Percentiles rank a stretch among this genome's conserved stretches.
These are phyloP conservation scores for Gentiana straminea DNA, from an alignment of 257 asterid genomes.

Conservation along the genomic window DNA sequence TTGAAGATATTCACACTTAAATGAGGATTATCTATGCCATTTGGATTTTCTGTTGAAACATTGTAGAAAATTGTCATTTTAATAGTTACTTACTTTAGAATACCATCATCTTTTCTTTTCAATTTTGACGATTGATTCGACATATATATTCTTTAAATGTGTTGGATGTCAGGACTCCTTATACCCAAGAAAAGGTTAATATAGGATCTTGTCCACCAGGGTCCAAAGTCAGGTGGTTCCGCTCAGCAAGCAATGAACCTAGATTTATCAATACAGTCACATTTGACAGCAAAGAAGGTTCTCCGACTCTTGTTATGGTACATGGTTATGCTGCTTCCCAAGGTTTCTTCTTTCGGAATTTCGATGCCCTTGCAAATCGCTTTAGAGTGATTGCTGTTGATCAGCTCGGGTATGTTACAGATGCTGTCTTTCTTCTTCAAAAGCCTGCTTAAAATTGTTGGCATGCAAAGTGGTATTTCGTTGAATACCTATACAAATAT, in stretches of 20 bases:
- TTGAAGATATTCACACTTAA: too few relatives aligned
- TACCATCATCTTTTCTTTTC: too few relatives aligned
- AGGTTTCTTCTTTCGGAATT: conserved; percentile 94
- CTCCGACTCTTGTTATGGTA: conserved; percentile 94
- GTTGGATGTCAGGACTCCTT: conserved; percentile 57
- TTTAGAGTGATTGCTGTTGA: conserved; percentile 84
- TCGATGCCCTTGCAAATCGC: conserved; percentile 68
- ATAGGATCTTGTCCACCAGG: conserved; percentile 96
- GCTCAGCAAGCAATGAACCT: conserved; percentile 74
- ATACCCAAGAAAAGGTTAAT: conserved; percentile 56
- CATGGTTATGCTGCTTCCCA: conserved; percentile 98
- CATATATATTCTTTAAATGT: background rate
- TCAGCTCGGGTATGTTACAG: conserved; percentile 73
- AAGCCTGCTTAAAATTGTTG: background rate
- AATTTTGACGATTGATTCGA: background rate
- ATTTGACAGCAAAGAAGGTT: conserved; percentile 72
- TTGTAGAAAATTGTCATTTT: background rate
- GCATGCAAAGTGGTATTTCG: background rate
- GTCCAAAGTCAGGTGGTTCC: conserved; percentile 79
- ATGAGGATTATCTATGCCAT: too few relatives aligned
- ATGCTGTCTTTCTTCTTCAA: background rate
- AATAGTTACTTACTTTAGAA: background rate
- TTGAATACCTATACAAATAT: background rate
- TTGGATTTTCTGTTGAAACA: too few relatives aligned
- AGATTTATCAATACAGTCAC: conserved; percentile 83